These are phyloP conservation scores for Cucumis hystrix DNA, from an alignment of 306 rosid species.

Conservation along the genomic window DNA sequence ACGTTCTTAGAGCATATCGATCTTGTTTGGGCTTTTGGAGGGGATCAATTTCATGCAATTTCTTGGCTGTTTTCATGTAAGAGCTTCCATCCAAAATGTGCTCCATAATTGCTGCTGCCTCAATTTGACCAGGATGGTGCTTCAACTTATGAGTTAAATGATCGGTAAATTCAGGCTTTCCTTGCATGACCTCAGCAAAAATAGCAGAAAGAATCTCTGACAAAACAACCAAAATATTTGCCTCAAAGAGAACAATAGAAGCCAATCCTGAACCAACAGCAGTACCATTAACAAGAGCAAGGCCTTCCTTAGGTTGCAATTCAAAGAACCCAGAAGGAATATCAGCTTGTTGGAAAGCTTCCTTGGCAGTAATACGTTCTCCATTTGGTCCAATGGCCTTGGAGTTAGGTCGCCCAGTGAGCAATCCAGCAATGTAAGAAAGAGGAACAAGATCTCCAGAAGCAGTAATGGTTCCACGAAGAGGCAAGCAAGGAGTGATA, in stretches of 20 bases:
- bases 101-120: slow-evolving; percentile 92
- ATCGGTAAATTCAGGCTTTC: neutral
- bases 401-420: neutral
- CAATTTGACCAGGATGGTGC: slow-evolving; percentile 93
- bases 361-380: slow-evolving; percentile 30
- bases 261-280: neutral
- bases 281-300: slow-evolving; percentile 23
- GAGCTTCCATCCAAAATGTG: slow-evolving; percentile 82
- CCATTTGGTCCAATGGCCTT: neutral
- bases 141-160: slow-evolving; percentile 39
- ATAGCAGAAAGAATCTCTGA: neutral
- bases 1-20: slow-evolving; percentile 72
- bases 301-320: slow-evolving; percentile 84
- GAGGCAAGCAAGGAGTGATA: slow-evolving; percentile 39
- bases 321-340: slow-evolving; percentile 58
- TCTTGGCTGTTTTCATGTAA: slow-evolving; percentile 53
- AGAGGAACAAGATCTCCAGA: slow-evolving; percentile 59
- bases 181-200: slow-evolving; percentile 68
- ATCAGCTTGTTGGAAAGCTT: slow-evolving; percentile 43
- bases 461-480: neutral
- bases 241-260: neutral
- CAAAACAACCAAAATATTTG: neutral
- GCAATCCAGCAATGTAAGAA: slow-evolving; percentile 61
- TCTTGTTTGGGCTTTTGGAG: slow-evolving; percentile 81
- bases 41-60: slow-evolving; percentile 64